A percentile compares a stretch with the other conserved stretches of the same genome.
phyloP scores from a whole-genome alignment of 2,329 filamentous ascomycete genomes.

The Emericellopsis atlantica region DNA sequence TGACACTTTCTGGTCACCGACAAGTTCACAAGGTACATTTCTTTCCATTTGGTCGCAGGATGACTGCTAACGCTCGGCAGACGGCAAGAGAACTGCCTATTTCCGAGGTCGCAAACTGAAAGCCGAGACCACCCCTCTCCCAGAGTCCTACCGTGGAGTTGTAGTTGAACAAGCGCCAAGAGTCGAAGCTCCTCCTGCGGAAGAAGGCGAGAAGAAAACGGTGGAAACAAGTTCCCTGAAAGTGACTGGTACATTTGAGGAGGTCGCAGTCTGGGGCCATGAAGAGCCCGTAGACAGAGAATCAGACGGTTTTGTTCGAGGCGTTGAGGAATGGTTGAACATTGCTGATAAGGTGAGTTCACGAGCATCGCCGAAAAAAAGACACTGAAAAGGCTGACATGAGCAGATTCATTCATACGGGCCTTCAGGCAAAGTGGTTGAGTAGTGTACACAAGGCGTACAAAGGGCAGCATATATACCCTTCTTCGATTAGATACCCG shows the following conservation, averaged over 20 bases:
- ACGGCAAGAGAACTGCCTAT: constrained; percentile 44
- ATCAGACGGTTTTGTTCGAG: constrained; percentile 59
- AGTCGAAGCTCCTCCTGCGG: constrained; percentile 16
- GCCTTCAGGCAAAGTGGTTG: not conserved
- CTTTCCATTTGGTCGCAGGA: not conserved
- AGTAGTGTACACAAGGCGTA: no score
- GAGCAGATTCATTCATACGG: not conserved
- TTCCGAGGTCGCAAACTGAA: constrained; percentile 72
- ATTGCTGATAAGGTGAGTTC: constrained; percentile 53
- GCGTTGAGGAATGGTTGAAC: constrained; percentile 68
- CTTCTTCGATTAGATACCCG: no score
- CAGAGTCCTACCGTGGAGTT: constrained; percentile 57
- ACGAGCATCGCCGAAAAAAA: not conserved
- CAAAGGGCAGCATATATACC: no score
- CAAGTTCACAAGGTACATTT: constrained; percentile 23
- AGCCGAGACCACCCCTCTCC: constrained; percentile 53
- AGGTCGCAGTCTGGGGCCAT: constrained; percentile 76
- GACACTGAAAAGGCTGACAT: not conserved
- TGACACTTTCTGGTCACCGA: constrained; percentile 59
- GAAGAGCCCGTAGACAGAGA: constrained; percentile 50
- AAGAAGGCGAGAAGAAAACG: constrained; percentile 17
- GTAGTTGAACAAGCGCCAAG: constrained; percentile 34
- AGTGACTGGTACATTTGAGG: constrained; percentile 55
- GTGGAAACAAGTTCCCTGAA: constrained; percentile 45
- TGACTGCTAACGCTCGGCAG: constrained; percentile 17